Evolutionary conservation across 2,329 filamentous ascomycete genomes (phyloP), one percentile per base, ranked within the genome.

Genomic region (Xylaria multiplex): DNA sequence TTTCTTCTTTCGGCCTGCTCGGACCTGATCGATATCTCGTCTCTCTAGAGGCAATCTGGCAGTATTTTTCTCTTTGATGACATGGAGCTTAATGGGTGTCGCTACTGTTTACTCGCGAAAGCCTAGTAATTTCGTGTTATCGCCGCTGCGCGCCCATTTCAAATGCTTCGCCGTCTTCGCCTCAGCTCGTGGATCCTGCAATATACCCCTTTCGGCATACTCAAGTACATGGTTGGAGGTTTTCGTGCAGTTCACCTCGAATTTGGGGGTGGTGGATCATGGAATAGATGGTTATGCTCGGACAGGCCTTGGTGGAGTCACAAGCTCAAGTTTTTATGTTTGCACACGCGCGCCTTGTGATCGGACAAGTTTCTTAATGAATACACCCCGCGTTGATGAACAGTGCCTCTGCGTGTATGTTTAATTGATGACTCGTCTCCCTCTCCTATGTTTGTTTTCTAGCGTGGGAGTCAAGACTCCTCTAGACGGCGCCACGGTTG

Each of bases 311-410:
- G 60, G 55, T 68, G 58, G 58, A 65, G 53, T 59, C 65, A 42
- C 53, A 60, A 60, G 62, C 55, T 63, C 64, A 62, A 60, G 40
- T 53, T 67, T 60, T 66, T 59, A 67, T 59, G 46, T 69, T 67
- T 64, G 52, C 67, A 65, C 45, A 55, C 43, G 43, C 61, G 59
- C 69, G 66, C 69, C 56, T 60, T 68, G 66, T 65, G 46, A 66
- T 70, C 64, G 64, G 68, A 71, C 68, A 67, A 54, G 24, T 27
- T 66, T 68, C 72, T 64, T 70, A 71, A 62, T 70, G 58, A 75
- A 75, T 75, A 70, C 66, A 74, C 19, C 2, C 65, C 68, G 66
- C 68, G 64, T 73, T 73, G 57, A 64, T 56, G 59, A 61, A 16
- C 52, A 37, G 8, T 64, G 40, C 19, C 49, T 63, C 14, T 43